A percentile compares a stretch with the other conserved stretches of the same genome.
Evolutionary conservation across 208 protist genomes (phyloP).

Genomic region (Vickermania ingenoplastis): DNA sequence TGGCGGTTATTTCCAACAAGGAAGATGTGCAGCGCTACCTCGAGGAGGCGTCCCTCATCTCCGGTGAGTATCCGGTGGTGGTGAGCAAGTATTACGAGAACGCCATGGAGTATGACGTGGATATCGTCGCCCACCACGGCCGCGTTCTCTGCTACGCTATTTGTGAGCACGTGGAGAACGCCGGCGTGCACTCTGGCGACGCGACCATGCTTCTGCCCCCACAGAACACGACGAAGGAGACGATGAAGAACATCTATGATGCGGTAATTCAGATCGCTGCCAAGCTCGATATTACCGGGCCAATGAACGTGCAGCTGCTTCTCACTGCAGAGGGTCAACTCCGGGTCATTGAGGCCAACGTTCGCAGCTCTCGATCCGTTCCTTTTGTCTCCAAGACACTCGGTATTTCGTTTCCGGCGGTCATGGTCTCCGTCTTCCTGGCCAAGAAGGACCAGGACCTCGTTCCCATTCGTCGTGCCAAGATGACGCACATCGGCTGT

Average conservation of each 20-base stretch:
- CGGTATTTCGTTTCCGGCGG: slow-evolving; percentile 90
- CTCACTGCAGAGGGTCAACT: slow-evolving; percentile 92
- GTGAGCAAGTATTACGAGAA: slow-evolving; percentile 96
- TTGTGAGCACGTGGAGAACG: slow-evolving; percentile 98
- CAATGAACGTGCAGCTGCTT: slow-evolving; percentile 99
- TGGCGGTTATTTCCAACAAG: slow-evolving; percentile 92
- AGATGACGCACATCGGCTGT: slow-evolving; percentile 90
- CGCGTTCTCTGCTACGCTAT: slow-evolving; percentile 94
- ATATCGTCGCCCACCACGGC: slow-evolving; percentile 96
- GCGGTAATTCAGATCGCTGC: slow-evolving; percentile 84
- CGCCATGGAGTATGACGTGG: slow-evolving; percentile 98
- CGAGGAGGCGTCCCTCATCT: slow-evolving; percentile 84
- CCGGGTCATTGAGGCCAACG: slow-evolving; percentile 96
- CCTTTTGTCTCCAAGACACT: slow-evolving; percentile 97
- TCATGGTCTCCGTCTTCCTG: slow-evolving; percentile 82
- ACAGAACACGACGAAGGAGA: slow-evolving; percentile 76
- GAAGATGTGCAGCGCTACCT: slow-evolving; percentile 92
- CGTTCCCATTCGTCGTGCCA: slow-evolving; percentile 76
- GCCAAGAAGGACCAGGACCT: slow-evolving; percentile 55
- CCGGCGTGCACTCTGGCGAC: slow-evolving; percentile 96
- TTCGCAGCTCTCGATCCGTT: slow-evolving; percentile 95
- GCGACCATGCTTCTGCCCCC: slow-evolving; percentile 94
- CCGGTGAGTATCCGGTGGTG: slow-evolving; percentile 90
- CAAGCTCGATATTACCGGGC: slow-evolving; percentile 91
- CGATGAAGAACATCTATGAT: slow-evolving; percentile 76